Evolutionary conservation across 495 filamentous ascomycete genomes (phyloP).

Genomic region (Talaromyces nanjingensis): DNA sequence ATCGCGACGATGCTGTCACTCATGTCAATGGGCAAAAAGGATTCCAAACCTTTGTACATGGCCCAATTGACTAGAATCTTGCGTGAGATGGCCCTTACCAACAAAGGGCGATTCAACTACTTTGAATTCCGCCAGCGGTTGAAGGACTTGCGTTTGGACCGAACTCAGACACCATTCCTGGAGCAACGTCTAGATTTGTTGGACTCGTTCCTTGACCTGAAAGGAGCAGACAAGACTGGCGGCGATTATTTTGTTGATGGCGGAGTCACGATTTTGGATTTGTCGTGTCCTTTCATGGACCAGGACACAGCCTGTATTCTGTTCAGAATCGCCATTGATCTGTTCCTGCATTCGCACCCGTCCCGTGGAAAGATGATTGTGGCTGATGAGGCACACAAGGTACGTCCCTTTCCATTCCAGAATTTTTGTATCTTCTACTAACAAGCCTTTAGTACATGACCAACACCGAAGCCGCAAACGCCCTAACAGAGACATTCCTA

Average conservation of each 20-base stretch:
- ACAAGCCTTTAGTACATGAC: constrained; percentile 41
- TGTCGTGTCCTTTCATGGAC: constrained; percentile 65
- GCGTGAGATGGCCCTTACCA: constrained; percentile 46
- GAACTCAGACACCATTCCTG: constrained; percentile 25
- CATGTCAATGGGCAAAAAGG: constrained; percentile 40
- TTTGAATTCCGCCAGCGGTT: constrained; percentile 21
- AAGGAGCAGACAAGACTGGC: neutral
- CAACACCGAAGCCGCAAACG: constrained; percentile 22
- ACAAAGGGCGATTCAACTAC: constrained; percentile 50
- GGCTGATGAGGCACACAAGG: constrained; percentile 55
- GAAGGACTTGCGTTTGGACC: constrained; percentile 15
- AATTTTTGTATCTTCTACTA: neutral
- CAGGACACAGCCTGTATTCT: constrained; percentile 55
- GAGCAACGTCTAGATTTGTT: constrained; percentile 33
- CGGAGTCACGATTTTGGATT: constrained; percentile 62
- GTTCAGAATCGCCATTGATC: constrained; percentile 57
- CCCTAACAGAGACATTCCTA: constrained; percentile 57
- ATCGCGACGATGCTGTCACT: constrained; percentile 58
- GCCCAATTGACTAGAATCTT: constrained; percentile 40
- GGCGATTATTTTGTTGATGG: constrained; percentile 33
- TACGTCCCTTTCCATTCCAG: constrained; percentile 14
- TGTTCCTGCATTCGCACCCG: constrained; percentile 50
- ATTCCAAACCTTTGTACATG: constrained; percentile 17
- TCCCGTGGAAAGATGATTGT: constrained; percentile 44
- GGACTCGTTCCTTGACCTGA: constrained; percentile 34